A percentile compares a stretch with the other conserved stretches of the same genome.
phyloP scores from a whole-genome alignment of 208 protist species.

The Plasmodiophora brassicae region DNA sequence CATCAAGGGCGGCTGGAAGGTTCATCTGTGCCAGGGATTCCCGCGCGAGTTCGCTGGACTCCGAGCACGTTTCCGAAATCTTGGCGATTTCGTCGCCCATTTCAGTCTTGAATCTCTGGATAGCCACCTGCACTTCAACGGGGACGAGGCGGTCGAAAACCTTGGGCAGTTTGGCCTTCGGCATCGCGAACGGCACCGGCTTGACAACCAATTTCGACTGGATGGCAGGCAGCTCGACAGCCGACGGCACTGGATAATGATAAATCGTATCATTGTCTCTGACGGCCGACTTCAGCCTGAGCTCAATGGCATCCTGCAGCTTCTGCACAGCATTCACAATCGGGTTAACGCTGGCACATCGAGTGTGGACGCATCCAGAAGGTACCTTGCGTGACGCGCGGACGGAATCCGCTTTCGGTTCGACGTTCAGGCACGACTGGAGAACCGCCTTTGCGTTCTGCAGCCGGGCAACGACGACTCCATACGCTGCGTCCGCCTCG shows the following conservation, averaged over 20 bases:
- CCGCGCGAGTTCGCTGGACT: not conserved
- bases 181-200: not conserved
- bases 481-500: not conserved
- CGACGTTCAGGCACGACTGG: not conserved
- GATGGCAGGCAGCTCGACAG: not conserved
- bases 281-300: not conserved
- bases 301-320: not conserved
- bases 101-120: not conserved
- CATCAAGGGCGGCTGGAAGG: not conserved
- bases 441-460: not conserved
- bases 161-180: not conserved
- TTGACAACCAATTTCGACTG: not conserved
- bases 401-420: not conserved
- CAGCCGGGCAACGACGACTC: conserved; percentile 4
- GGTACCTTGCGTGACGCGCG: not conserved
- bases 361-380: not conserved
- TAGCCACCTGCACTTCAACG: not conserved
- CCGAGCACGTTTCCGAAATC: not conserved
- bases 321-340: not conserved
- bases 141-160: not conserved
- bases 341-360: not conserved
- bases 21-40: not conserved
- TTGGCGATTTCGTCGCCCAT: not conserved
- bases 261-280: conserved; percentile 21
- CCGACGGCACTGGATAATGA: not conserved